A percentile compares a stretch with the other conserved stretches of the same genome.
These are phyloP conservation scores for Dissophora globulifera DNA, from an alignment of 192 early-diverging fungal genomes.

Conservation along the genomic window DNA sequence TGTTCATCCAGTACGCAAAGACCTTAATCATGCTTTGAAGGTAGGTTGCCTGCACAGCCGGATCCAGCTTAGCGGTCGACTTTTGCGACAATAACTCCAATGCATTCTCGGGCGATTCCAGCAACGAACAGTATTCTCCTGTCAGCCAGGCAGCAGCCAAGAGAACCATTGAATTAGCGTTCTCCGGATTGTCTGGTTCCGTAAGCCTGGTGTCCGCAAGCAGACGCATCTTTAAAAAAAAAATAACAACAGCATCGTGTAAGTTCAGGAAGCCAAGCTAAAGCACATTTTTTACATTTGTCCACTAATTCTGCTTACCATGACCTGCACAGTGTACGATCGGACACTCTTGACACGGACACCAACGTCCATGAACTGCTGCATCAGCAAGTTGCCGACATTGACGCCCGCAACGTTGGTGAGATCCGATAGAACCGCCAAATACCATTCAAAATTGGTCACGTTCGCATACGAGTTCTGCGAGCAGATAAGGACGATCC, in stretches of 20 bases:
- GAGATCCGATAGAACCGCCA: constrained; percentile 82
- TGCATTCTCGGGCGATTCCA: constrained; percentile 25
- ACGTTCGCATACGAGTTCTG: constrained; percentile 87
- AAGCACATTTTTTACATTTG: no score
- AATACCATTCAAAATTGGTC: constrained; percentile 96
- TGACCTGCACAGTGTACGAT: constrained; percentile 76
- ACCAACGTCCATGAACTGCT: constrained; percentile 88
- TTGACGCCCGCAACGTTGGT: constrained; percentile 80
- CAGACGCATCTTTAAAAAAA: constrained; percentile 77
- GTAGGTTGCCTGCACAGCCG: constrained; percentile 71
- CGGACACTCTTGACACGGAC: constrained; percentile 90
- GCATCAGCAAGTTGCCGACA: constrained; percentile 74
- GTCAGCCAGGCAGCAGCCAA: constrained; percentile 91
- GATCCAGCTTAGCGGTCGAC: constrained; percentile 61
- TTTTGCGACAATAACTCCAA: constrained; percentile 27
- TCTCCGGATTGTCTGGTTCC: constrained; percentile 64
- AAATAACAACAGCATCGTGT: background rate
- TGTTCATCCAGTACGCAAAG: constrained; percentile 70
- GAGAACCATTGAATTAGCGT: constrained; percentile 78
- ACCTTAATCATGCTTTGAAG: constrained; percentile 79
- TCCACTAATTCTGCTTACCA: no score
- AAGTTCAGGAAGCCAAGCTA: no score
- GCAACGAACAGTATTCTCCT: constrained; percentile 85
- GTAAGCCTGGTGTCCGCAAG: constrained; percentile 72
- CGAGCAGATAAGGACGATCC: constrained; percentile 85